Evolutionary conservation across 2,329 filamentous ascomycete species (phyloP), one percentile per base, ranked within the genome.

Genomic region (Stemphylium vesicarium): DNA sequence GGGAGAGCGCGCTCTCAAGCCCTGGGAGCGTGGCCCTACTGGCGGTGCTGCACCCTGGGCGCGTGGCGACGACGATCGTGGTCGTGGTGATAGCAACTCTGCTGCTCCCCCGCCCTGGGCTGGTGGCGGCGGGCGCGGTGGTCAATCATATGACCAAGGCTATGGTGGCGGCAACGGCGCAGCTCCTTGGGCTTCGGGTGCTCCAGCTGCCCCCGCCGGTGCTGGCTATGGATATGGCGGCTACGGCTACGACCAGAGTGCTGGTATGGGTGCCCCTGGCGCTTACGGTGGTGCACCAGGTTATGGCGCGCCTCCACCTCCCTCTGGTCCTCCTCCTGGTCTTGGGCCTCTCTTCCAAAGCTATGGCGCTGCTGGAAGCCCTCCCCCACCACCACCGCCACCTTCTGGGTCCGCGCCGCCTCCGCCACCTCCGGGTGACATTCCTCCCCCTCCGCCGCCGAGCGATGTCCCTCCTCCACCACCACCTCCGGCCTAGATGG

Each of bases 11-110:
- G 87, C 89, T 64, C 81, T 85, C 64, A 94, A 91, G 77, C 93
- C 93, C 45, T 97, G 92, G 92, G 90, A 96, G 74, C 87, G 91
- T 71, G 91, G 89, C 33, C 91, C 92, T 15, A 92, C 90, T 26
- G 91, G 91, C 53, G 91, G 88, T 54, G 85, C 91, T 73, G 92
- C 92, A 64, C 92, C 92, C 7, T 96, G 93, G 91, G 66, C 71
- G 22, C 68, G 70, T 42, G 66, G 64, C 50, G 82, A 72, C 65
- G 77, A 79, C 55, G 81, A 82, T 47, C 69, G 60, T 31, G 60
- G 77, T 47, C 69, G 62, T 5, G 59, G 77, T 41, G 78, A 78
- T 41, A 74, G 75, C 57, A 77, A 77, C 40, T 56, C 58, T 44
- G 60, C 59, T 22, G 64, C 57, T 49, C 78, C 79, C 42, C 75